Evolutionary conservation across 768 basidiomycete genomes (phyloP).

Genomic region (Ramaria sp.): DNA sequence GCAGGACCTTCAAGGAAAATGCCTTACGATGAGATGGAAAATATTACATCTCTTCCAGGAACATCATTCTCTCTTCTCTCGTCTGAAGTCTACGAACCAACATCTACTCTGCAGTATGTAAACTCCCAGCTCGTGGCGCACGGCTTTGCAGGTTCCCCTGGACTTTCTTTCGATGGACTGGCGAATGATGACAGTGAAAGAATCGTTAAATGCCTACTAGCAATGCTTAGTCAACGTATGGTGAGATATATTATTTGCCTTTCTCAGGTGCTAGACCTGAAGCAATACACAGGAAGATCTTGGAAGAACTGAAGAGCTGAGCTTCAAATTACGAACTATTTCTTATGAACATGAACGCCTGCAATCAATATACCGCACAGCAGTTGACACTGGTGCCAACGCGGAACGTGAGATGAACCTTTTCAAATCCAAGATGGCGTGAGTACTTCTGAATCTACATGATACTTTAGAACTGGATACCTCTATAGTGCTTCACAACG

Average conservation of each 20-base stretch:
- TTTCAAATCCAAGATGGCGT: constrained; percentile 65
- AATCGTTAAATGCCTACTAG: constrained; percentile 63
- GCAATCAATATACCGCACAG: constrained; percentile 46
- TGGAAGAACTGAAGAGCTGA: constrained; percentile 63
- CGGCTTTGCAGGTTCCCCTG: constrained; percentile 56
- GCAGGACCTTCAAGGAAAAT: not conserved
- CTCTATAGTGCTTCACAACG: constrained; percentile 23
- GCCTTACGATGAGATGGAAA: not conserved
- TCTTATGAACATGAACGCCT: constrained; percentile 77
- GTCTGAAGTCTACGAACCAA: constrained; percentile 16
- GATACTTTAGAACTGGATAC: constrained; percentile 6
- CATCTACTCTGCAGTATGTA: constrained; percentile 63
- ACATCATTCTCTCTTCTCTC: constrained; percentile 2
- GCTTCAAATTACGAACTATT: constrained; percentile 63
- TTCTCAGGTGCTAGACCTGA: not conserved
- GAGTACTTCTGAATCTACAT: constrained; percentile 22
- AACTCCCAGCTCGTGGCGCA: constrained; percentile 77
- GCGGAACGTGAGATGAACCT: constrained; percentile 73
- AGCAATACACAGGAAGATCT: constrained; percentile 48
- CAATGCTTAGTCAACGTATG: constrained; percentile 64
- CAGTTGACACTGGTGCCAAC: constrained; percentile 49
- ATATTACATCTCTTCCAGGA: not conserved
- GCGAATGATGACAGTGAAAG: constrained; percentile 42
- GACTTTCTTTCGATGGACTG: constrained; percentile 58
- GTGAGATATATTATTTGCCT: constrained; percentile 28